These are phyloP conservation scores for Schwanniomyces etchellsii DNA, from an alignment of 1,139 yeast species.

Conservation along the genomic window DNA sequence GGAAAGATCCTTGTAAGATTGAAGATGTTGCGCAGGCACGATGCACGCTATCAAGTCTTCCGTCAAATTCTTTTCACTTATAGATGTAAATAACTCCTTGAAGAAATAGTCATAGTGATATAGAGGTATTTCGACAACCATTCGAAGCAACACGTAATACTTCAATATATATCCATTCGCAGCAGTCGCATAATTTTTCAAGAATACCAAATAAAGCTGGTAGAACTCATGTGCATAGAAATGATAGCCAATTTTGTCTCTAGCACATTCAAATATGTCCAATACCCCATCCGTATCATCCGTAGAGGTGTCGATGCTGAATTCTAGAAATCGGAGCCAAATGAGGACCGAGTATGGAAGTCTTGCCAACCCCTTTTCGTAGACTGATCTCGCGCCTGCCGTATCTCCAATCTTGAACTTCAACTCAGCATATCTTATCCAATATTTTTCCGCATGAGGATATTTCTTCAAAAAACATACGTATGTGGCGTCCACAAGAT, in stretches of 20 bases:
- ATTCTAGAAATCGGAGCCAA: constrained; percentile 68
- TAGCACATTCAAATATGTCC: constrained; percentile 56
- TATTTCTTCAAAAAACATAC: constrained; percentile 52
- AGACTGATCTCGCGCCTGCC: constrained; percentile 44
- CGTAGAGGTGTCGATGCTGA: constrained; percentile 41
- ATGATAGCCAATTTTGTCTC: constrained; percentile 62
- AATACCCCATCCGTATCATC: constrained; percentile 27
- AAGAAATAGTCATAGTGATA: constrained; percentile 66
- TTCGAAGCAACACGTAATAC: constrained; percentile 47
- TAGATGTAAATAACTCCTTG: constrained; percentile 32
- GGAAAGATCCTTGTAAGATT: constrained; percentile 11
- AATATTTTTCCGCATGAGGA: constrained; percentile 72
- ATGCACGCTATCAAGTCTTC: constrained; percentile 11
- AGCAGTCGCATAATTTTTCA: constrained; percentile 30
- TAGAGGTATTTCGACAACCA: constrained; percentile 64
- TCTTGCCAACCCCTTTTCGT: constrained; percentile 46
- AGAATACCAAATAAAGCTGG: constrained; percentile 59
- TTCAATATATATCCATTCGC: constrained; percentile 26
- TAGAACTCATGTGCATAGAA: constrained; percentile 73
- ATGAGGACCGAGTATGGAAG: constrained; percentile 55
- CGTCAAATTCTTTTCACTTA: constrained; percentile 17
- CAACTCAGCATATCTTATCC: constrained; percentile 70
- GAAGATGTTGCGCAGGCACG: constrained; percentile 12
- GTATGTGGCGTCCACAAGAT: constrained; percentile 46
- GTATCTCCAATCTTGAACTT: constrained; percentile 60